phyloP scores from a whole-genome alignment of 2,329 filamentous ascomycete species.

The Zarea fungicola region DNA sequence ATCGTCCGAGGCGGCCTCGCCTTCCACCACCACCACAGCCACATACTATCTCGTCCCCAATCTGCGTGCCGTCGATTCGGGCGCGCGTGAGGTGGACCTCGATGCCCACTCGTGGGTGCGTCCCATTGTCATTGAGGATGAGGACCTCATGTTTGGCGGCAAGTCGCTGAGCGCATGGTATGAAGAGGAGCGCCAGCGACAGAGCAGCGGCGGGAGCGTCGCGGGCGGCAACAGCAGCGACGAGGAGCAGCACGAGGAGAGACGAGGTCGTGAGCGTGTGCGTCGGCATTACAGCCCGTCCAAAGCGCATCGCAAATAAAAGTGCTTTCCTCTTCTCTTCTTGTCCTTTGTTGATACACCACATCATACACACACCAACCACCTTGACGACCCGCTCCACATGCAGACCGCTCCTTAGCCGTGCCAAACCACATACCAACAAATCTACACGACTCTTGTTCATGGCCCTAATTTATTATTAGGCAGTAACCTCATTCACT shows the following conservation, averaged over 20 bases:
- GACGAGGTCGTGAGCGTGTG: slow-evolving; percentile 34
- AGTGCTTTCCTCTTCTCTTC: not conserved
- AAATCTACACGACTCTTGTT: not conserved
- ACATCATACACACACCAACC: too few relatives aligned
- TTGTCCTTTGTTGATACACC: not conserved
- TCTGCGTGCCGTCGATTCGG: slow-evolving; percentile 27
- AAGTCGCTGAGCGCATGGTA: slow-evolving; percentile 56
- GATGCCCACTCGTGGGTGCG: slow-evolving; percentile 42
- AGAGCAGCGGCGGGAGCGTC: slow-evolving; percentile 34
- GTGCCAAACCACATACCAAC: not conserved
- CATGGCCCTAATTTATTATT: not conserved
- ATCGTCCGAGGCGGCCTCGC: not conserved
- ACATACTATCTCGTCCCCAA: slow-evolving; percentile 28
- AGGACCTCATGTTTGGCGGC: slow-evolving; percentile 56
- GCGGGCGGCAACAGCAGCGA: slow-evolving; percentile 31
- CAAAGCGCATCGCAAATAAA: slow-evolving; percentile 30
- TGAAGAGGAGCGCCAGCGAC: slow-evolving; percentile 49
- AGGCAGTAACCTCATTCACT: not conserved
- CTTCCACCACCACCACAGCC: not conserved
- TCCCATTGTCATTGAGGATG: slow-evolving; percentile 54
- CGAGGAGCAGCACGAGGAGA: slow-evolving; percentile 27
- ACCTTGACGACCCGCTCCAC: too few relatives aligned
- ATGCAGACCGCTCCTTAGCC: too few relatives aligned
- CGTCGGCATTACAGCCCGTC: slow-evolving; percentile 24
- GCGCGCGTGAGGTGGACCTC: slow-evolving; percentile 29